Percentiles rank a stretch among this genome's conserved stretches.
Evolutionary conservation across 371 early-diverging fungal species (phyloP).

Genomic region (Funneliformis caledonium): DNA sequence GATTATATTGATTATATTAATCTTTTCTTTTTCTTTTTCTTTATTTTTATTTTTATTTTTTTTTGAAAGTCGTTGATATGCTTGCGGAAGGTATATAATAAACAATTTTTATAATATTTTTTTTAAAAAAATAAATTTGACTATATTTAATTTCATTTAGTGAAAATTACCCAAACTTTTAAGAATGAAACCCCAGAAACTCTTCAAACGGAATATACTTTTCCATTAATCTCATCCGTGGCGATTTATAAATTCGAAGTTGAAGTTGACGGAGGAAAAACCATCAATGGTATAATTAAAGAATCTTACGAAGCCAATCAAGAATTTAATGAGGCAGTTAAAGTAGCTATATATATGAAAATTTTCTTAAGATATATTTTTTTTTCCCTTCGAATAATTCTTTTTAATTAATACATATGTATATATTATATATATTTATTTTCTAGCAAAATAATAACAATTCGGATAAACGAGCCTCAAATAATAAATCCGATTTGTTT

Average conservation of each 20-base stretch:
- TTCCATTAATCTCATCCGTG: conserved; percentile 43
- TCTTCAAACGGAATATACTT: conserved; percentile 45
- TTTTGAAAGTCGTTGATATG: conserved; percentile 30
- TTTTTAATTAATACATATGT: no score
- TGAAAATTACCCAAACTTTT: conserved; percentile 44
- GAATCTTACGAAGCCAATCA: conserved; percentile 10
- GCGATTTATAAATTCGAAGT: conserved; percentile 42
- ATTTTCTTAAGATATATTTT: no score
- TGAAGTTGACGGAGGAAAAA: conserved; percentile 21
- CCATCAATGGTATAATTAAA: conserved; percentile 21
- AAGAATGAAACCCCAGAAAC: conserved; percentile 19
- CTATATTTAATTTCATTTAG: conserved; percentile 35
- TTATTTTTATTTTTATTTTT: no score
- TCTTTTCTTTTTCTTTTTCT: no score
- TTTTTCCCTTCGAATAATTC: no score
- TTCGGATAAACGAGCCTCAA: no score
- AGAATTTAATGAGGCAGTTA: conserved; percentile 25
- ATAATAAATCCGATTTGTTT: conserved; percentile 46
- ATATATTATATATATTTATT: no score
- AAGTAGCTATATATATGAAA: not conserved
- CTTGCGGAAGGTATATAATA: conserved; percentile 35
- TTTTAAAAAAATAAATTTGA: not conserved
- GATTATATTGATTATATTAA: no score
- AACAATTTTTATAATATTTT: not conserved
- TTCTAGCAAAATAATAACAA: no score